Conservation (phyloP, 1,284 basidiomycete genomes). For the Bondarzewia mesenterica region DNA sequence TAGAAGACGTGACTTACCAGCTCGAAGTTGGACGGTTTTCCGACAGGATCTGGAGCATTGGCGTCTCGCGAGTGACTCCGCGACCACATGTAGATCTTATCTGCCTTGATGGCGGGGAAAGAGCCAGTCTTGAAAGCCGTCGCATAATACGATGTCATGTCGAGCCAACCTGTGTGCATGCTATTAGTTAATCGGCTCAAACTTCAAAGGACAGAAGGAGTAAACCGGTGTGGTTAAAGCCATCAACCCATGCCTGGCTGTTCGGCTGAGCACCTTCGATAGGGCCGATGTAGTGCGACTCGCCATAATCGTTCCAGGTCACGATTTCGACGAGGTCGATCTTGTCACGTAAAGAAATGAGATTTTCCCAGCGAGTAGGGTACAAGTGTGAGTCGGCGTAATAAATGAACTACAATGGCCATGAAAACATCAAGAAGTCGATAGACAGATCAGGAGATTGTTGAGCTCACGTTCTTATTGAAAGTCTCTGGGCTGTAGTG, state of each 20-base stretch:
- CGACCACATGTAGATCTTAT: conserved; percentile 67
- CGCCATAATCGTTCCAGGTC: conserved; percentile 32
- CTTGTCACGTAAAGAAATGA: conserved; percentile 52
- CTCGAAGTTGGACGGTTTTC: conserved; percentile 47
- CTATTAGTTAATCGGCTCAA: background rate
- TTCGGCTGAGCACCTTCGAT: conserved; percentile 58
- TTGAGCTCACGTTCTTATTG: conserved; percentile 71
- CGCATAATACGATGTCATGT: conserved; percentile 62
- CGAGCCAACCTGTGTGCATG: conserved; percentile 43
- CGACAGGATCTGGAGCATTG: conserved; percentile 40
- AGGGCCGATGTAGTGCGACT: conserved; percentile 42
- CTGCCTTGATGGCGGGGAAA: conserved; percentile 55
- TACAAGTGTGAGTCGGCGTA: conserved; percentile 62
- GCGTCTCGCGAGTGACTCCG: conserved; percentile 63
- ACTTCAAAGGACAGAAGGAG: background rate
- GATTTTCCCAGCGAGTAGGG: conserved; percentile 64
- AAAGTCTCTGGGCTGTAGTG: conserved; percentile 58
- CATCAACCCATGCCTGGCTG: conserved; percentile 26
- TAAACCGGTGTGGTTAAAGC: conserved; percentile 33
- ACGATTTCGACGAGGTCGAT: conserved; percentile 39
- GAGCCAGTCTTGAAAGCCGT: conserved; percentile 69
- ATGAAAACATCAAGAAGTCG: conserved; percentile 7
- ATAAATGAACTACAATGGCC: conserved; percentile 31
- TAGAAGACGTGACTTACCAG: conserved; percentile 26
- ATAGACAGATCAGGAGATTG: too few species aligned